phyloP scores from a whole-genome alignment of 106 monocot genomes.

The Triglochin maritima region DNA sequence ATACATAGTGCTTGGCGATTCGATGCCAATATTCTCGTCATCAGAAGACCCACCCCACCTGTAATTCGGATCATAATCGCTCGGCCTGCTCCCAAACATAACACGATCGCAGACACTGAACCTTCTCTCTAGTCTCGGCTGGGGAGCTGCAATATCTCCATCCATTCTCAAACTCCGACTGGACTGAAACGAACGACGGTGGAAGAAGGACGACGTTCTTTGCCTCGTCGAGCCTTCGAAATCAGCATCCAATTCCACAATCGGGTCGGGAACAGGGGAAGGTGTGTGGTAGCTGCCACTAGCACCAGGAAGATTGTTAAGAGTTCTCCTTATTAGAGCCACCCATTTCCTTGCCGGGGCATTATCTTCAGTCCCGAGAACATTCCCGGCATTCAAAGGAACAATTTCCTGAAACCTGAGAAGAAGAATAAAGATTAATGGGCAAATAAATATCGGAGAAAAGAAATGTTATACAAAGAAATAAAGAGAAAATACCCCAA shows the following conservation, averaged over 20 bases:
- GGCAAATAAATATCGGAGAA: background rate
- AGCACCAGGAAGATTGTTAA: slow-evolving; percentile 45
- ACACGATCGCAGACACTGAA: slow-evolving; percentile 49
- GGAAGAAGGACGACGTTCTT: slow-evolving; percentile 37
- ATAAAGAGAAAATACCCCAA: slow-evolving; percentile 33
- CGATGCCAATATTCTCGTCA: slow-evolving; percentile 28
- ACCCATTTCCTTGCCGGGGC: slow-evolving; percentile 68
- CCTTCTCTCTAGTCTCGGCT: slow-evolving; percentile 29
- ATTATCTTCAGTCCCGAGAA: slow-evolving; percentile 61
- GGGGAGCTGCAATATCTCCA: slow-evolving; percentile 27
- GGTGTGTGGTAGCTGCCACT: slow-evolving; percentile 37
- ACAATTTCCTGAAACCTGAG: slow-evolving; percentile 68
- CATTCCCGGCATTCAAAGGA: slow-evolving; percentile 70
- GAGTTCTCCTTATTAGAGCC: slow-evolving; percentile 44
- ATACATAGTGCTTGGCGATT: slow-evolving; percentile 29
- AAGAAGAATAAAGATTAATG: background rate
- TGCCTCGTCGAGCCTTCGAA: slow-evolving; percentile 46
- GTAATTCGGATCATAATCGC: slow-evolving; percentile 46
- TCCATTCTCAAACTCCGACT: slow-evolving; percentile 49
- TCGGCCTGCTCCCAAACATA: slow-evolving; percentile 39
- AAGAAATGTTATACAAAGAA: background rate
- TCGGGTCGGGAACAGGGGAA: slow-evolving; percentile 50
- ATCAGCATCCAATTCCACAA: slow-evolving; percentile 49
- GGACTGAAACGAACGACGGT: slow-evolving; percentile 50
- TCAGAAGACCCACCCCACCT: slow-evolving; percentile 41